phyloP scores from a whole-genome alignment of 164 flowering plant genomes.

The Cinnamomum chago region DNA sequence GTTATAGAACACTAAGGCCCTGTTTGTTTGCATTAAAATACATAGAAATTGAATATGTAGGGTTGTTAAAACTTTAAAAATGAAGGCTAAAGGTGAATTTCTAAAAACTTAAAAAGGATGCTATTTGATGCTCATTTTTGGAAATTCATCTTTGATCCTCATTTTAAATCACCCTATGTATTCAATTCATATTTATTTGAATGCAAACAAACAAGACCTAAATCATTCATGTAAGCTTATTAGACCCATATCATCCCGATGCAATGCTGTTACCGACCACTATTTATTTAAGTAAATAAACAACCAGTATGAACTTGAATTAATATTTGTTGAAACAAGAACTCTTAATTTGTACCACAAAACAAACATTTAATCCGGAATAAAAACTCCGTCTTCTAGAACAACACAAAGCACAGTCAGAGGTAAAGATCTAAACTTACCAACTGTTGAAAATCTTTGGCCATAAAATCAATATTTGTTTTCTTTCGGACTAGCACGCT shows the following conservation, averaged over 20 bases:
- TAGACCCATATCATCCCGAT: background rate
- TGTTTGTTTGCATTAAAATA: too few relatives aligned
- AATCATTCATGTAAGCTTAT: background rate
- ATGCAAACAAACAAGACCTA: too few relatives aligned
- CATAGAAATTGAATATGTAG: too few relatives aligned
- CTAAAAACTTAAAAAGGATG: too few relatives aligned
- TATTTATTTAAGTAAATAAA: background rate
- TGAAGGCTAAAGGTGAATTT: too few relatives aligned
- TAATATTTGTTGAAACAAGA: background rate
- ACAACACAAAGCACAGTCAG: background rate
- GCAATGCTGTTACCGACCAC: background rate
- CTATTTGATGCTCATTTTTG: too few relatives aligned
- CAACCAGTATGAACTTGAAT: background rate
- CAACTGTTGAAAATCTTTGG: slow-evolving; percentile 64
- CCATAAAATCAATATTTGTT: slow-evolving; percentile 58
- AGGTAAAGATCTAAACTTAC: slow-evolving; percentile 32
- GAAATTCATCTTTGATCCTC: too few relatives aligned
- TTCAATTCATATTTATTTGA: too few relatives aligned
- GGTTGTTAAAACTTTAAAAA: too few relatives aligned
- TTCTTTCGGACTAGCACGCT: slow-evolving; percentile 74
- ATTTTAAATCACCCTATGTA: too few relatives aligned
- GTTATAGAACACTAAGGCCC: too few relatives aligned
- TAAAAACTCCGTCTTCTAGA: background rate
- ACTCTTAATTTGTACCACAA: background rate
- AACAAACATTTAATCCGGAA: too few relatives aligned